Evolutionary conservation across 331 rosid genomes (phyloP), one percentile per base, ranked within the genome.

Genomic region (Cucumis variabilis): DNA sequence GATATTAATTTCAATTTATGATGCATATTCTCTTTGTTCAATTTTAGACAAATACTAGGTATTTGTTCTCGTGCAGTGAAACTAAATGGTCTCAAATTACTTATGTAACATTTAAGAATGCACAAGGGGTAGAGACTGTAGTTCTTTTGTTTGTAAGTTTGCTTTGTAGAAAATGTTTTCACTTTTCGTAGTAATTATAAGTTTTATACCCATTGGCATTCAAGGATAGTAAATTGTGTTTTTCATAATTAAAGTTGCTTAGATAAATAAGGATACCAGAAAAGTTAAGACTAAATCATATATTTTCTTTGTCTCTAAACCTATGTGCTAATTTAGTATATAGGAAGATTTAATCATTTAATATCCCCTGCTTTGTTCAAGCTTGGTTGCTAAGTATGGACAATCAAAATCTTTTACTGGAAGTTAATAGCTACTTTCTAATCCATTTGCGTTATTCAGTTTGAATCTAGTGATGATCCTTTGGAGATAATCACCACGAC

Each of bases 91-190:
- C 37, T 30, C 37, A 97, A 93, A 93, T 78, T 87, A 98, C 99
- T 85, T 95, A 93, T 86, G 96, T 97, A 69, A 97, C 98, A 87
- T 97, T 97, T 94, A 93, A 94, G 94, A 94, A 97, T 85, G 33
- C 88, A 19, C 98, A 97, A 89, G 98, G 98, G 85, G 96, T 98
- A 70, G 99, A 97, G 92, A 97, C 99, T 93, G 98, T 98, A 1
- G 92, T 91, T 48, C 94, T 97, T 85, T 93, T 97, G 85, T 95
- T 98, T 90, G 99, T 95, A 94, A 92, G 87, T 76, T 75, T 17
- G 55, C 85, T 88, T 88, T 14, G 63, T 84, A 30, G 88, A 24
- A 48, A 62, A 46, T 70, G 21, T 21, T 16, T 48, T 11, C 69
- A 28, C 27, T 27, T 80, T 30, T 30, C 37, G 37, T 30, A 30